phyloP scores from a whole-genome alignment of 768 basidiomycete genomes.

The Tubosaeta sp. region DNA sequence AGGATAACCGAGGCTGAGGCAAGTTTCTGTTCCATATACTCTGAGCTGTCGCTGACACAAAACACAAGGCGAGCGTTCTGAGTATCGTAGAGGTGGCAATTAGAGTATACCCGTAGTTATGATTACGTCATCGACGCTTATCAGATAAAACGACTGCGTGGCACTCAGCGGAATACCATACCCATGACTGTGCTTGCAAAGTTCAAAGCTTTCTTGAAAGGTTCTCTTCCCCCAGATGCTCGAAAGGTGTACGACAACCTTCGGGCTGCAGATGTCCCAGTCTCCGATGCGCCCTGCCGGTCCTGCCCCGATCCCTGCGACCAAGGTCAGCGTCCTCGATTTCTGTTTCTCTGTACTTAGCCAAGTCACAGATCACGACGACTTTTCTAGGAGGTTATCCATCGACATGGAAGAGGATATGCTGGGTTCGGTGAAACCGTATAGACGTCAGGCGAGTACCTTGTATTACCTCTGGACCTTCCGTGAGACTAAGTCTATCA shows the following conservation, averaged over 20 bases:
- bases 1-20: slow-evolving; percentile 10
- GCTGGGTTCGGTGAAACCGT: slow-evolving; percentile 83
- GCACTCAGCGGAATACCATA: not conserved
- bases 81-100: not conserved
- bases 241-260: slow-evolving; percentile 48
- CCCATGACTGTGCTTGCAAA: slow-evolving; percentile 25
- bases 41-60: slow-evolving; percentile 2
- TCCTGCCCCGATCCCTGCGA: slow-evolving; percentile 77
- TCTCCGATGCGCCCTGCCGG: slow-evolving; percentile 64
- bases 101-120: not conserved
- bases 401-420: slow-evolving; percentile 78
- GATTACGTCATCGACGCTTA: slow-evolving; percentile 2
- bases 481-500: not conserved
- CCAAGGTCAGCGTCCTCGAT: slow-evolving; percentile 41
- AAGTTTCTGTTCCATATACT: not conserved
- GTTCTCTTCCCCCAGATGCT: slow-evolving; percentile 26
- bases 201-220: slow-evolving; percentile 19
- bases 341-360: slow-evolving; percentile 26
- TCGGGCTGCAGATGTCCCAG: slow-evolving; percentile 55
- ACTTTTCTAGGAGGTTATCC: slow-evolving; percentile 67
- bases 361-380: slow-evolving; percentile 55
- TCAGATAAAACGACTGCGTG: not conserved
- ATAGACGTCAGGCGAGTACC: slow-evolving; percentile 68
- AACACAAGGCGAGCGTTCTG: not conserved
- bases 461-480: not conserved